phyloP scores from a whole-genome alignment of 176 grass and related monocot genomes.

The Carex littledalei region DNA sequence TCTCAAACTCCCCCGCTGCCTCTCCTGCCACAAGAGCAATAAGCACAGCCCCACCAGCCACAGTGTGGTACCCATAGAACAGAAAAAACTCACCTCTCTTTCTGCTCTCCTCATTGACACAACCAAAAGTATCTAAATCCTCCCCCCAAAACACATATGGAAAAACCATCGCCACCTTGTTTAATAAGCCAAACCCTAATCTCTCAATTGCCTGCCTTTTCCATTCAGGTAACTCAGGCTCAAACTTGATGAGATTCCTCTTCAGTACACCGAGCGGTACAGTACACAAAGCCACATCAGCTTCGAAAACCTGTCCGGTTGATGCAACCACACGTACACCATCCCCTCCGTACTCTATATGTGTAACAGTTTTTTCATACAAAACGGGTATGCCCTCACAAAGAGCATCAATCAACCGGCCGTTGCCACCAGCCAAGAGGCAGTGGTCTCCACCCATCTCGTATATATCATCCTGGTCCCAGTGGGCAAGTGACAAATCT shows the following conservation, averaged over 20 bases:
- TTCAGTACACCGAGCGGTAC: slow-evolving; percentile 84
- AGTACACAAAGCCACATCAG: slow-evolving; percentile 82
- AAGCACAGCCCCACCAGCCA: slow-evolving; percentile 78
- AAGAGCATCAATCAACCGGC: slow-evolving; percentile 50
- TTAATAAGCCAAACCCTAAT: slow-evolving; percentile 80
- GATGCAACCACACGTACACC: slow-evolving; percentile 46
- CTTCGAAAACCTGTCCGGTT: slow-evolving; percentile 71
- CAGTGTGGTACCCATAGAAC: slow-evolving; percentile 92
- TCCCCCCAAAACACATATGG: slow-evolving; percentile 84
- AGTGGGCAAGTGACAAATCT: slow-evolving; percentile 69
- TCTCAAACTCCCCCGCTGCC: slow-evolving; percentile 80
- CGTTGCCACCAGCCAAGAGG: slow-evolving; percentile 84
- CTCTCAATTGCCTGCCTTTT: slow-evolving; percentile 67
- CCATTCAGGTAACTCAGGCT: slow-evolving; percentile 54
- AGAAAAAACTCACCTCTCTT: slow-evolving; percentile 91
- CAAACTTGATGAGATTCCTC: slow-evolving; percentile 45
- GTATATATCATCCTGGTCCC: slow-evolving; percentile 90
- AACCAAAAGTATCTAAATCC: slow-evolving; percentile 89
- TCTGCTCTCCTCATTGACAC: slow-evolving; percentile 63
- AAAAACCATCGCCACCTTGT: slow-evolving; percentile 96
- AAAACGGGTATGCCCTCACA: slow-evolving; percentile 65
- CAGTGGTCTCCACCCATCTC: slow-evolving; percentile 98
- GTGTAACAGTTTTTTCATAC: slow-evolving; percentile 64
- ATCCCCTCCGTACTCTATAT: slow-evolving; percentile 50
- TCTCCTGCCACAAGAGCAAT: slow-evolving; percentile 86